phyloP scores from a whole-genome alignment of 768 basidiomycete species.

The Trametes cinnabarina region DNA sequence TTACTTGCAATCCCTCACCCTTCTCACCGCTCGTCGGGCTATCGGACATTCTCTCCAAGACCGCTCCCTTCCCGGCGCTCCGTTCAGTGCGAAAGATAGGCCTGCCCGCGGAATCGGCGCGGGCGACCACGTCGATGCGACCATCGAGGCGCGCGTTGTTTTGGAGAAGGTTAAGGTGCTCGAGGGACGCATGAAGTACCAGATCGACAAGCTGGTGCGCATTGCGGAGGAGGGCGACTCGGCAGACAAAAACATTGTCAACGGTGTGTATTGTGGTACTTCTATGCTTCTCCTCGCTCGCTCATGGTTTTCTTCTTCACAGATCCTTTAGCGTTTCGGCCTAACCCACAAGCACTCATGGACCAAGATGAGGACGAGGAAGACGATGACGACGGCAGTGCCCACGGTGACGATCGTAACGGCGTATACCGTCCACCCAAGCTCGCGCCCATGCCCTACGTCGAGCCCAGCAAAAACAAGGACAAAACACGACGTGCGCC shows the following conservation, averaged over 20 bases:
- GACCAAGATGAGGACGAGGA: conserved; percentile 40
- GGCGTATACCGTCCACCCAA: conserved; percentile 83
- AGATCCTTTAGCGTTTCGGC: conserved; percentile 93
- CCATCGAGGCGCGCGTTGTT: conserved; percentile 77
- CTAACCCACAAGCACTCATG: conserved; percentile 78
- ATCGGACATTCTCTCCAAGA: conserved; percentile 60
- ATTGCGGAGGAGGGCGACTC: conserved; percentile 60
- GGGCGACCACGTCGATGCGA: conserved; percentile 76
- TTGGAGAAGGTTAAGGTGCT: conserved; percentile 87
- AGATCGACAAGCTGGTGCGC: conserved; percentile 90
- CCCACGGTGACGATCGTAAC: conserved; percentile 32
- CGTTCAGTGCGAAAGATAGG: conserved; percentile 56
- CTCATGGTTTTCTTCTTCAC: conserved; percentile 3
- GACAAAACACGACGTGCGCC: conserved; percentile 49
- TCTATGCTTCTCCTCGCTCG: neutral
- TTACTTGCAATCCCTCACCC: conserved; percentile 80
- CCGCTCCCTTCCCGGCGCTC: conserved; percentile 46
- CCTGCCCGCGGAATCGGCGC: conserved; percentile 51
- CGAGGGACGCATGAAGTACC: conserved; percentile 87
- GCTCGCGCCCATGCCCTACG: conserved; percentile 87
- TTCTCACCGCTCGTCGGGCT: conserved; percentile 68
- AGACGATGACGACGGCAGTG: conserved; percentile 23
- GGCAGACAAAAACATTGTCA: conserved; percentile 40
- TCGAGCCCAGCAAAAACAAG: conserved; percentile 52
- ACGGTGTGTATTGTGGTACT: conserved; percentile 51